Conservation (phyloP, 805 yeast species). For the Diddensiella santjacobensis region DNA sequence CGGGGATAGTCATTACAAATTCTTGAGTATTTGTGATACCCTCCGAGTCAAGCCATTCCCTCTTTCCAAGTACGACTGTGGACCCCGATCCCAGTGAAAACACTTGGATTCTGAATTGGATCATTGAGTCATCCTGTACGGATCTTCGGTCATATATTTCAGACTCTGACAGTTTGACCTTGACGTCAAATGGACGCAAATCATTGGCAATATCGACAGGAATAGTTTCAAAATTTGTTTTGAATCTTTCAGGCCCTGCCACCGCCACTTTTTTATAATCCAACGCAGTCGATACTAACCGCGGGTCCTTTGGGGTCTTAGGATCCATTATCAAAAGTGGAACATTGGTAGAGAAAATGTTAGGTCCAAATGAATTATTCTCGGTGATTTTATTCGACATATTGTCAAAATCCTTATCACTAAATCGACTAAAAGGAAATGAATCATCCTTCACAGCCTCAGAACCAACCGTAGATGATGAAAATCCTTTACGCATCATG, state of each 20-base stretch:
- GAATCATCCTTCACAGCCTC: background rate
- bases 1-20: background rate
- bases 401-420: conserved; percentile 17
- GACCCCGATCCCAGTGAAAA: background rate
- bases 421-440: conserved; percentile 17
- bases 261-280: background rate
- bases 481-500: background rate
- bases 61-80: background rate
- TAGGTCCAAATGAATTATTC: conserved; percentile 32
- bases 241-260: background rate
- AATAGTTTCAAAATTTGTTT: background rate
- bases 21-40: background rate
- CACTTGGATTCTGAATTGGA: background rate
- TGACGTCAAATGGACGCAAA: background rate
- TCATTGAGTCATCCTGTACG: background rate
- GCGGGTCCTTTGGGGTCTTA: conserved; percentile 1
- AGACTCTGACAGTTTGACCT: background rate
- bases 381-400: conserved; percentile 17
- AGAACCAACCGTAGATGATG: background rate
- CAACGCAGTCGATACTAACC: background rate
- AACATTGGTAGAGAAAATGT: conserved; percentile 45
- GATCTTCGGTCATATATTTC: background rate
- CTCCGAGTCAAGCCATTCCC: background rate
- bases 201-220: background rate
- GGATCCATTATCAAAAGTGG: conserved; percentile 43